These are phyloP conservation scores for Hortaea sp. DNA, from an alignment of 2,329 filamentous ascomycete genomes.

Conservation along the genomic window DNA sequence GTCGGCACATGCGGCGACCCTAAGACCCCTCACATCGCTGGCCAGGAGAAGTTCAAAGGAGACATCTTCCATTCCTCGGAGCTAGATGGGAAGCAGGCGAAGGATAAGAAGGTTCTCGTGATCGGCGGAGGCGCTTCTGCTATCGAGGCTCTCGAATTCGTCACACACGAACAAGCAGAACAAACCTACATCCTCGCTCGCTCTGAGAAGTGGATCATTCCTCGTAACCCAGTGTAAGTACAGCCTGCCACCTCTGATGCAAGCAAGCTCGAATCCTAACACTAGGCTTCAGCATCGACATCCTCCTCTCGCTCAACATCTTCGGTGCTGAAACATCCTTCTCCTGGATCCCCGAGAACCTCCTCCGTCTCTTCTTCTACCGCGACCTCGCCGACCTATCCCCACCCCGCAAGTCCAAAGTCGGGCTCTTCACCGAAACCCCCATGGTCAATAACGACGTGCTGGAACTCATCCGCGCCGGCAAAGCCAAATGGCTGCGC, in stretches of 20 bases:
- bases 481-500: conserved; percentile 67
- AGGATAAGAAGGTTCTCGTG: conserved; percentile 64
- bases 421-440: conserved; percentile 72
- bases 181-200: conserved; percentile 65
- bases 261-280: conserved; percentile 40
- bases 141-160: conserved; percentile 74
- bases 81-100: conserved; percentile 61
- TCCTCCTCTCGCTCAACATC: conserved; percentile 65
- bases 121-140: conserved; percentile 74
- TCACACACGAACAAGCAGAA: conserved; percentile 53
- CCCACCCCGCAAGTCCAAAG: conserved; percentile 42
- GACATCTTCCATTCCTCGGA: conserved; percentile 65
- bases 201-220: conserved; percentile 22
- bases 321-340: conserved; percentile 59
- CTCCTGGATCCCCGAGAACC: conserved; percentile 66
- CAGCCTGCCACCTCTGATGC: conserved; percentile 56
- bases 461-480: conserved; percentile 62
- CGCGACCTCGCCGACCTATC: conserved; percentile 66
- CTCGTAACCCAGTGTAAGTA: background rate
- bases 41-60: conserved; percentile 63
- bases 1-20: conserved; percentile 73
- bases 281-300: conserved; percentile 46
- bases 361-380: conserved; percentile 73
- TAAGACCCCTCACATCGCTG: conserved; percentile 60
- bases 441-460: conserved; percentile 79